Conservation (phyloP, 2,329 filamentous ascomycete genomes). For the Hortaea sp. region DNA sequence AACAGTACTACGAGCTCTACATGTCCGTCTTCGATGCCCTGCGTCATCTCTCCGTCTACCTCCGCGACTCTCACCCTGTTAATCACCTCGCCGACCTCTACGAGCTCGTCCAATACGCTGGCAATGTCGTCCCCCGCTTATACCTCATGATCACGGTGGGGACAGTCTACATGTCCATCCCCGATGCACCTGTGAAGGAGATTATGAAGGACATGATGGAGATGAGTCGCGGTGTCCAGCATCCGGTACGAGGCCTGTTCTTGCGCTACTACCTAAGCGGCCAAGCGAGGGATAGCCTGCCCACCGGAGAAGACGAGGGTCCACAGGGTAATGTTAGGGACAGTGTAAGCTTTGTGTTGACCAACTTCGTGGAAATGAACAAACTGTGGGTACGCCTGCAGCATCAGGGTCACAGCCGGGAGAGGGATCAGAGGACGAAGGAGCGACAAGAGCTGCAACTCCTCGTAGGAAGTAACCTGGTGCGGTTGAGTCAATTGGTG, state of each 20-base stretch:
- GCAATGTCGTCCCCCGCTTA: conserved; percentile 90
- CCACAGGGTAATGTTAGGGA: conserved; percentile 94
- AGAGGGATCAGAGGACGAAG: conserved; percentile 84
- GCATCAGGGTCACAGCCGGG: conserved; percentile 92
- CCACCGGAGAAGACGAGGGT: conserved; percentile 71
- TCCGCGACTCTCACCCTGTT: conserved; percentile 92
- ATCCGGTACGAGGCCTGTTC: conserved; percentile 90
- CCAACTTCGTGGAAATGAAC: conserved; percentile 99
- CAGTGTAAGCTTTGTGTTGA: conserved; percentile 94
- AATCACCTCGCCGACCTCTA: conserved; percentile 98
- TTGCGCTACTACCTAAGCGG: conserved; percentile 92
- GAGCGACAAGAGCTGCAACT: conserved; percentile 93
- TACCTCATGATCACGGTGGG: conserved; percentile 99
- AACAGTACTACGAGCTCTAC: conserved; percentile 99
- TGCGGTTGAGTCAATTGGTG: conserved; percentile 87
- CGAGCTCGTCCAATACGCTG: conserved; percentile 94
- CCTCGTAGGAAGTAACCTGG: conserved; percentile 91
- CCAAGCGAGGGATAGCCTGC: conserved; percentile 83
- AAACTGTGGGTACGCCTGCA: conserved; percentile 97
- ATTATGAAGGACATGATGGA: conserved; percentile 99
- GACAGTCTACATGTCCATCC: conserved; percentile 97
- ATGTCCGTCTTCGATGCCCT: conserved; percentile 98
- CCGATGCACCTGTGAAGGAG: conserved; percentile 97
- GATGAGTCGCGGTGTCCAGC: conserved; percentile 96
- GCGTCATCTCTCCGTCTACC: conserved; percentile 89